Base-by-base conservation (phyloP, 495 filamentous ascomycete genomes). In the Penicillium lagena region DNA sequence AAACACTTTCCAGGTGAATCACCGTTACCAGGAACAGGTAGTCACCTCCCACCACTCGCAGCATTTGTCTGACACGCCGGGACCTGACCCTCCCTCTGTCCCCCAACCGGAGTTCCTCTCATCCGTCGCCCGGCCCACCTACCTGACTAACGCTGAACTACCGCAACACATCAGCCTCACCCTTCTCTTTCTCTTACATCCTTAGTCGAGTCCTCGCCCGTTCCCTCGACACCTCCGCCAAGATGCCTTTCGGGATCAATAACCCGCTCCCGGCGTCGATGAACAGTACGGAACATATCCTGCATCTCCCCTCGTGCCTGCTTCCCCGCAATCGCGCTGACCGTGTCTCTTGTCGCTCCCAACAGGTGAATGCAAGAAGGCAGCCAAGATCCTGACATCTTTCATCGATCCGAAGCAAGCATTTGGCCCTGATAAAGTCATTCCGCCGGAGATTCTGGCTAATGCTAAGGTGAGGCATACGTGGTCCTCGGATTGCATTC, bases 341-440 rank as follows among this genome's bases (percentile, higher is more conserved):
- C 52, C 34, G 36, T 45, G 29, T 39, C 29, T 43, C 4, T 22
- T 22, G 22, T 37, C 33, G 35, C 12, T 41, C 37, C 45, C 4
- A 39, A 56, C 58, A 88, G 84, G 82, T 64, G 89, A 95, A 68
- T 94, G 89, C 70, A 89, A 82, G 65, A 94, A 94, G 67, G 87
- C 83, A 51, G 86, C 83, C 46, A 95, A 93, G 71, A 96, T 97
- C 54, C 79, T 98, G 37, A 78, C 88, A 33, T 96, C 91, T 5
- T 98, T 98, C 56, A 78, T 98, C 54, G 93, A 98, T 58, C 94
- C 93, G 12, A 79, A 80, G 52, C 93, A 97, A 75, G 73, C 94
- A 10, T 96, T 97, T 63, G 89, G 91, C 4, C 93, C 93, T 30
- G 93, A 98, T 63, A 97, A 97, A 67, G 80, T 98, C 59, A 98